phyloP scores from a whole-genome alignment of 2,329 filamentous ascomycete genomes.

The Stachybotrys echinatus region DNA sequence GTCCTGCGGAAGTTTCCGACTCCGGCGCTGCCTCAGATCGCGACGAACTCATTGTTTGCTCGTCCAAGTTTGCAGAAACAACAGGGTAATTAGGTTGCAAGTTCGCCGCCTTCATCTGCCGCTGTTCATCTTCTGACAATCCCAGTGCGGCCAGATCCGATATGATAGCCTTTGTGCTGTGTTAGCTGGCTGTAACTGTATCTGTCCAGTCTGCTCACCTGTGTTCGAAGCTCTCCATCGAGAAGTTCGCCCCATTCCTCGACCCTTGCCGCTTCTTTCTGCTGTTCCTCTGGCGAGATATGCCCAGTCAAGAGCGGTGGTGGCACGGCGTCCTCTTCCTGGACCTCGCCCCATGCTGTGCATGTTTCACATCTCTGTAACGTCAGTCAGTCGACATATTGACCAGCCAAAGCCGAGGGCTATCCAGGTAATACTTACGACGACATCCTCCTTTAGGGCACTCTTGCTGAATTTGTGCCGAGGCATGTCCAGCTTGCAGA shows the following conservation, averaged over 20 bases:
- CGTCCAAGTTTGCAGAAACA: no score
- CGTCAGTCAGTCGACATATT: slow-evolving; percentile 5
- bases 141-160: not conserved
- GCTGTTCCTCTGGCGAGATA: slow-evolving; percentile 23
- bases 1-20: not conserved
- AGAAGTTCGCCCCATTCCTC: not conserved
- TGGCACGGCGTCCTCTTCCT: slow-evolving; percentile 26
- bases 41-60: not conserved
- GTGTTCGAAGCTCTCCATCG: not conserved
- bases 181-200: no score
- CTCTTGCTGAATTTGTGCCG: slow-evolving; percentile 23
- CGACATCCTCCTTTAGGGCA: slow-evolving; percentile 18
- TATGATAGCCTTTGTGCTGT: no score
- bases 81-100: no score
- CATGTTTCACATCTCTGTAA: slow-evolving; percentile 27
- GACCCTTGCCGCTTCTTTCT: not conserved
- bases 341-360: slow-evolving; percentile 27
- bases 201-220: no score
- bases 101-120: no score
- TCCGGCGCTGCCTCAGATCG: not conserved
- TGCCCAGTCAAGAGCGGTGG: slow-evolving; percentile 24
- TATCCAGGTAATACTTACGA: slow-evolving; percentile 16
- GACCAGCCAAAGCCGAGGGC: not conserved
- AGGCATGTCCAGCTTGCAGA: slow-evolving; percentile 22
- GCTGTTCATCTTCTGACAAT: not conserved